These are phyloP conservation scores for Bipolaris zeicola DNA, from an alignment of 2,329 filamentous ascomycete genomes.

Conservation along the genomic window DNA sequence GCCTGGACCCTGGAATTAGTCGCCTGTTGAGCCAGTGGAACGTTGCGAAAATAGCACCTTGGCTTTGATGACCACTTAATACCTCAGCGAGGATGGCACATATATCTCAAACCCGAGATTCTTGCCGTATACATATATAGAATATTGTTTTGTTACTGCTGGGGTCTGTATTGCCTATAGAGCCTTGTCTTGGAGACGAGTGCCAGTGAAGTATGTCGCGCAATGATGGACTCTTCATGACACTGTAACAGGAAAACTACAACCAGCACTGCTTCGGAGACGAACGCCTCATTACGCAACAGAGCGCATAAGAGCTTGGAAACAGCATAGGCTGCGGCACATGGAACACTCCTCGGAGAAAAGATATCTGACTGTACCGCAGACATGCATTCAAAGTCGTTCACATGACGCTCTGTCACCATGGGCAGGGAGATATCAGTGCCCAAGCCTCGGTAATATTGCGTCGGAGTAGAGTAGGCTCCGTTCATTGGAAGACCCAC, in stretches of 20 bases:
- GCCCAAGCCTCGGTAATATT: slow-evolving; percentile 24
- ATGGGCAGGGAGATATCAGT: slow-evolving; percentile 1
- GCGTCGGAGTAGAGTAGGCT: slow-evolving; percentile 16
- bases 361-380: slow-evolving; percentile 4
- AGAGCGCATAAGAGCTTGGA: neutral
- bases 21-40: neutral
- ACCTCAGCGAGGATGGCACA: neutral
- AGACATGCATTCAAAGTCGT: slow-evolving; percentile 2
- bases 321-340: neutral
- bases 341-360: neutral
- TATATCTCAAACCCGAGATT: neutral
- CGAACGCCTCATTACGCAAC: neutral
- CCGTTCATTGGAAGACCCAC: slow-evolving; percentile 17
- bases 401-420: slow-evolving; percentile 18
- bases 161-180: neutral
- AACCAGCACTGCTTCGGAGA: neutral
- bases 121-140: neutral
- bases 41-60: slow-evolving; percentile 1
- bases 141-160: neutral
- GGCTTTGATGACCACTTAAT: neutral
- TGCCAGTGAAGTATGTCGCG: neutral
- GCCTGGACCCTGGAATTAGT: neutral
- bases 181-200: neutral
- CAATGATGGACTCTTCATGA: neutral
- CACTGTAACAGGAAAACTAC: neutral